These are phyloP conservation scores for Naegleria gruberi DNA, from an alignment of 208 protist genomes.

Conservation along the genomic window DNA sequence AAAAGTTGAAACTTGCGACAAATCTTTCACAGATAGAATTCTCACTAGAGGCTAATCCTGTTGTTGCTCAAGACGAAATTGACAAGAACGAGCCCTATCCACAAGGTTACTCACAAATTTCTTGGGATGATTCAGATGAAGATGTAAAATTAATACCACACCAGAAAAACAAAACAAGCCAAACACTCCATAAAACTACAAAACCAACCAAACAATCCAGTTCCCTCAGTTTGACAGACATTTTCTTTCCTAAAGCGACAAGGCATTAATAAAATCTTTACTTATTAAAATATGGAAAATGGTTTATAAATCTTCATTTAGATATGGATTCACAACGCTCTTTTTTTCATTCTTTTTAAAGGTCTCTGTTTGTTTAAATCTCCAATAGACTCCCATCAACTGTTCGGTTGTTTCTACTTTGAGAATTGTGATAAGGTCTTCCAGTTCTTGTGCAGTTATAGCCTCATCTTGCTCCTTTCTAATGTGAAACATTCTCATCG, in stretches of 20 bases:
- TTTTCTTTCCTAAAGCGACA: no score
- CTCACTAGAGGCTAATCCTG: neutral
- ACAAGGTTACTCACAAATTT: neutral
- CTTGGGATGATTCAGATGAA: neutral
- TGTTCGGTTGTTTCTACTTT: neutral
- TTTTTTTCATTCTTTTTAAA: neutral
- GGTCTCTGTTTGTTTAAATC: neutral
- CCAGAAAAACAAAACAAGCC: no score
- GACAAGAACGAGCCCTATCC: neutral
- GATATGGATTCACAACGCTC: neutral
- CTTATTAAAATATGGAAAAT: no score
- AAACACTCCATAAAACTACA: no score
- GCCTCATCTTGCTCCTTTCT: neutral
- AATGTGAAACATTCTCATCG: neutral
- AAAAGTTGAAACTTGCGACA: neutral
- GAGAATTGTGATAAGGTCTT: neutral
- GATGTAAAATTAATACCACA: no score
- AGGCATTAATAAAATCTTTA: no score
- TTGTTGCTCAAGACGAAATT: neutral
- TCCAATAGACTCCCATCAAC: neutral
- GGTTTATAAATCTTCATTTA: neutral
- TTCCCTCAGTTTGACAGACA: no score
- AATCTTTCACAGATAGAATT: neutral
- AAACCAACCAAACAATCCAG: no score
- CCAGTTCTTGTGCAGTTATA: neutral